These are phyloP conservation scores for Entomortierella parvispora DNA, from an alignment of 192 early-diverging fungal species.

Conservation along the genomic window DNA sequence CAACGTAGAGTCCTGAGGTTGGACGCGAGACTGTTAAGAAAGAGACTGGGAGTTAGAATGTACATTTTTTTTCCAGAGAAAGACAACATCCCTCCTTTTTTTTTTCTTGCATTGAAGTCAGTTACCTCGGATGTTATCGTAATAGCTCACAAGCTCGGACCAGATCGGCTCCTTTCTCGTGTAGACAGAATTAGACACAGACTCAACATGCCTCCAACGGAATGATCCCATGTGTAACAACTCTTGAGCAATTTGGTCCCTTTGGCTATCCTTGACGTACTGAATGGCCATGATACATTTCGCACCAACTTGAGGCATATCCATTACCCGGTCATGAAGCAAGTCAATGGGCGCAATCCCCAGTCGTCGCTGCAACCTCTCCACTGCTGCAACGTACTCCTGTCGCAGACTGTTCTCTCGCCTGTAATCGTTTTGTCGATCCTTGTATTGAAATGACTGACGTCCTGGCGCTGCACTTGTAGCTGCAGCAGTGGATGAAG, in stretches of 20 bases:
- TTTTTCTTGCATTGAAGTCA: too few species aligned
- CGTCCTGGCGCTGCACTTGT: not conserved
- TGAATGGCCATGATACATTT: conserved; percentile 58
- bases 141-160: conserved; percentile 31
- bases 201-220: conserved; percentile 53
- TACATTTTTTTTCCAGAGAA: not conserved
- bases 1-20: conserved; percentile 57
- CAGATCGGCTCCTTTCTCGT: conserved; percentile 43
- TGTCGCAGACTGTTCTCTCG: conserved; percentile 34
- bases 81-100: too few species aligned
- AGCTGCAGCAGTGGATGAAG: not conserved
- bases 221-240: conserved; percentile 41
- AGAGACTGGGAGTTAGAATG: not conserved
- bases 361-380: conserved; percentile 25
- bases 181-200: conserved; percentile 34
- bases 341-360: conserved; percentile 40
- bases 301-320: conserved; percentile 39
- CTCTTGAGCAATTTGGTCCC: conserved; percentile 47
- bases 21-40: conserved; percentile 53
- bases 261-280: conserved; percentile 40
- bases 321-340: conserved; percentile 56
- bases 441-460: conserved; percentile 22
- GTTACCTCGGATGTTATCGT: conserved; percentile 45
- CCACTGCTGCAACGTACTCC: conserved; percentile 34
- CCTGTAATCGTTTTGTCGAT: conserved; percentile 23